Evolutionary conservation across 2,329 filamentous ascomycete genomes (phyloP).

Genomic region (Colletotrichum sp.): DNA sequence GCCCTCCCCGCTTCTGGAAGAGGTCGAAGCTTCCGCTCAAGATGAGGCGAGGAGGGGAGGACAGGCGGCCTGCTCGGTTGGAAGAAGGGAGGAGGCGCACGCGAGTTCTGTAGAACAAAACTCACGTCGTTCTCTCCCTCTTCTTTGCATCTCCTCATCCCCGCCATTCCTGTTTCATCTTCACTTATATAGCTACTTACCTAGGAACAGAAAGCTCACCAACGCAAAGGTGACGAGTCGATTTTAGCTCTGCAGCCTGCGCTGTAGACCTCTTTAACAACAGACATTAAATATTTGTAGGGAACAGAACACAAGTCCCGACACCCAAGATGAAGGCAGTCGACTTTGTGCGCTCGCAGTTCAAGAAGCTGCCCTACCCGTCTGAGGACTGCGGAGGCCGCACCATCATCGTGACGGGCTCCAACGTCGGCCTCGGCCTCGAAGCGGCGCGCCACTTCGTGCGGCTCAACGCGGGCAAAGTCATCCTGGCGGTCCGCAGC

Average conservation of each 20-base stretch:
- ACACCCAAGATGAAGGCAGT: slow-evolving; percentile 1
- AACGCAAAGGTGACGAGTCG: not conserved
- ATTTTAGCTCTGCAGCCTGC: not conserved
- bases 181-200: not conserved
- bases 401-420: slow-evolving; percentile 47
- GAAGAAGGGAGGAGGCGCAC: not conserved
- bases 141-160: not conserved
- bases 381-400: slow-evolving; percentile 36
- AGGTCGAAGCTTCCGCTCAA: not conserved
- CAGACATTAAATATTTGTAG: not conserved
- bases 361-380: slow-evolving; percentile 33
- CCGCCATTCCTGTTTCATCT: not conserved
- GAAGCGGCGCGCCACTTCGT: slow-evolving; percentile 47
- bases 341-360: slow-evolving; percentile 24
- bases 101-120: slow-evolving; percentile 2
- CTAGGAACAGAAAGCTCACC: not conserved
- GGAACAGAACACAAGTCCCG: not conserved
- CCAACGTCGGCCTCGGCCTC: slow-evolving; percentile 46
- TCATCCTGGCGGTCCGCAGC: slow-evolving; percentile 48
- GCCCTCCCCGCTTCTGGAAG: not conserved
- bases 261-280: not conserved
- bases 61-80: not conserved
- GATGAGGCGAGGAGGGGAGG: not conserved
- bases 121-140: not conserved
- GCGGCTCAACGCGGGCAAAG: slow-evolving; percentile 39